Evolutionary conservation across 1,284 basidiomycete genomes (phyloP), one percentile per base, ranked within the genome.

Genomic region (Irpex rosettiformis): DNA sequence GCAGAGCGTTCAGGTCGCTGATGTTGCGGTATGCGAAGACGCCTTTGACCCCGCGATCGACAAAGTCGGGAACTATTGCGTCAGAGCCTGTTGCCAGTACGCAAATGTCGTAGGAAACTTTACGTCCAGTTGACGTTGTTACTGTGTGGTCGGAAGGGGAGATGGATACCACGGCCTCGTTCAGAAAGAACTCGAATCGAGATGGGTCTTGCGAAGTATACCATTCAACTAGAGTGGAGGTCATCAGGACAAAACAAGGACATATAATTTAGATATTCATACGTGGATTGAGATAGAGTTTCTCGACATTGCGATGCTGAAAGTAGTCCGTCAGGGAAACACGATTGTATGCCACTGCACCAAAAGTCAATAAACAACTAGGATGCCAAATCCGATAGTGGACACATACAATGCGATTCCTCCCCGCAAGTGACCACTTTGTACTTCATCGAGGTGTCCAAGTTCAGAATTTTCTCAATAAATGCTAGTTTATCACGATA

Each of bases 21-120:
- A 92, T 83, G 62, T 83, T 89, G 42, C 89, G 82, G 67, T 92
- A 92, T 0, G 89, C 86, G 58, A 91, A 92, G 1, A 88, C 75
- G 4, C 89, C 79, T 66, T 74, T 66, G 66, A 77, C 64, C 27
- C 79, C 72, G 0, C 73, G 68, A 3, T 80, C 74, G 37, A 84
- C 73, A 65, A 88, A 90, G 0, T 82, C 75, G 0, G 89, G 89
- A n/a, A 91, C 73, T 1, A 79, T 78, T 0, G 88, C 88, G 28
- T 79, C 78, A 0, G 88, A 90, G 2, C 89, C 89, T 0, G 89
- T 91, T 1, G 88, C 85, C 28, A 92, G 71, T n/a, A 89, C 74
- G 42, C 84, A 85, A 52, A 80, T 79, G 66, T 88, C 82, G 66
- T 88, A 91, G 40, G 70, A 60, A 65, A 88, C 76, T 21, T 68